Base-by-base conservation (phyloP, 805 yeast genomes). In the Isabelozyma rhagii region DNA sequence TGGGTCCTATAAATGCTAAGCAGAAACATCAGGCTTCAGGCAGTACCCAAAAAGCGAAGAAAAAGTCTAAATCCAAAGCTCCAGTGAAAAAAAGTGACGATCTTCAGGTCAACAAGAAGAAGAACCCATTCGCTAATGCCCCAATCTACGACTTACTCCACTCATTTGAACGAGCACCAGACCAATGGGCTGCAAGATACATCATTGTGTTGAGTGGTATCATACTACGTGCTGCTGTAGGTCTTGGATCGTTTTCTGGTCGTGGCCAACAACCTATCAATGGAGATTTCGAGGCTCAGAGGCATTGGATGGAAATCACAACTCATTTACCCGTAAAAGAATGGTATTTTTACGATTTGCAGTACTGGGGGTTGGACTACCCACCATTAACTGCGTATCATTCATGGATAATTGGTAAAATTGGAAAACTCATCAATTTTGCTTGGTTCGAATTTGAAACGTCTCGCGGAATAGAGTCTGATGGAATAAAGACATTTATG, bases 271-370 rank as follows among this genome's bases (percentile, higher is more conserved):
- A 87, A 8, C 98, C 98, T 4, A 81, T 89, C 81, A 83, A 74
- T 72, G 99, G 99, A 6, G 99, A 94, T 64, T 93, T 94, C 61
- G 99, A 94, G 66, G 98, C 98, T 0, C 99, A 94, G 66, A 80
- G 99, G 56, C 99, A 93, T 66, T 94, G 99, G 99, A 78, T 94
- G 81, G 99, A 94, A 64, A 74, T 93, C 47, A 93, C 98, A 0
- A 82, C 77, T 39, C 82, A 84, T 57, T 65, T 92, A 45, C 94
- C 97, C 0, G 67, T 89, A 0, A 66, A 71, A 0, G 57, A 86
- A 53, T 94, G 99, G 99, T 94, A 94, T 63, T 88, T 79, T 71
- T 90, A 83, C 66, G 97, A 94, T 63, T 74, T 91, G 43, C 83
- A 84, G 56, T 91, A 93, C 71, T 94, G 99, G 98, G 97, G 98